Percentiles rank a stretch among this genome's conserved stretches.
Evolutionary conservation across 495 filamentous ascomycete genomes (phyloP).

Genomic region (Aspergillus asperescens): DNA sequence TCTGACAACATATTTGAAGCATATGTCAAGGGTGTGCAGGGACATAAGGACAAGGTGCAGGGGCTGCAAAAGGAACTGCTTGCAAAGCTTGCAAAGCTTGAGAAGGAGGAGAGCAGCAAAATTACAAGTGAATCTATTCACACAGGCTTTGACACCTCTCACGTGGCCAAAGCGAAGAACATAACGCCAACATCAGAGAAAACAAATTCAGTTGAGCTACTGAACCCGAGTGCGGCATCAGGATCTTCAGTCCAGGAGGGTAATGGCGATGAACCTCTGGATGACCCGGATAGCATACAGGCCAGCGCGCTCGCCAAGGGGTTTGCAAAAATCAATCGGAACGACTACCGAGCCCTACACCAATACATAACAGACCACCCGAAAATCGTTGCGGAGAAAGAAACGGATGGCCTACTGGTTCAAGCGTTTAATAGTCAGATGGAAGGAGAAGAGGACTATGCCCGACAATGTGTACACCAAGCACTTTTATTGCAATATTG

Average conservation of each 20-base stretch:
- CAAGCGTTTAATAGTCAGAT: constrained; percentile 85
- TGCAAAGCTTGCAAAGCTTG: constrained; percentile 68
- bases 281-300: constrained; percentile 67
- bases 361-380: constrained; percentile 73
- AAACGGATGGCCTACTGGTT: constrained; percentile 85
- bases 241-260: constrained; percentile 36
- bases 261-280: constrained; percentile 53
- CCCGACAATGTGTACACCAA: constrained; percentile 90
- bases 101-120: constrained; percentile 80
- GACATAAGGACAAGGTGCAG: constrained; percentile 70
- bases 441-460: constrained; percentile 66
- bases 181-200: constrained; percentile 28
- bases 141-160: constrained; percentile 83
- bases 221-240: constrained; percentile 61
- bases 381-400: constrained; percentile 72
- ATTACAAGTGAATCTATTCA: constrained; percentile 92
- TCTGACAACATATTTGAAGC: constrained; percentile 58
- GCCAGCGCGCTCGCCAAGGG: constrained; percentile 68
- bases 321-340: constrained; percentile 74
- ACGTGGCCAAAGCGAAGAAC: constrained; percentile 58
- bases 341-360: constrained; percentile 66
- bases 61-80: constrained; percentile 69
- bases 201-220: constrained; percentile 59
- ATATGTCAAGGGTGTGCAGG: constrained; percentile 69
- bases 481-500: constrained; percentile 92